Conservation (phyloP, 148 eudicot species). For the Arctostaphylos glauca region DNA sequence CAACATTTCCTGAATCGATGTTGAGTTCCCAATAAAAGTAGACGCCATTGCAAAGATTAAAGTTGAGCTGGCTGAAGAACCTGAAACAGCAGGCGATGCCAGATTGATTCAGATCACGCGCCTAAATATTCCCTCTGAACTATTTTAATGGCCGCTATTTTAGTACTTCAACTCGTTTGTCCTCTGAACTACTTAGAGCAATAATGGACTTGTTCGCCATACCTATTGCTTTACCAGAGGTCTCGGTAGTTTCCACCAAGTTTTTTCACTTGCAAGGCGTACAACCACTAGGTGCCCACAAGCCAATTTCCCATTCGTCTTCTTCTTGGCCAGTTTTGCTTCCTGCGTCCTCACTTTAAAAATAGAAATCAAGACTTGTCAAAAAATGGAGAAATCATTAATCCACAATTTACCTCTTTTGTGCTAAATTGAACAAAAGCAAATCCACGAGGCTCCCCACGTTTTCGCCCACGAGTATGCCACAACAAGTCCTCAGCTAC, state of each 20-base stretch:
- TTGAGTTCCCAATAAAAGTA: no score
- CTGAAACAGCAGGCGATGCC: no score
- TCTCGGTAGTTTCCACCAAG: constrained; percentile 33
- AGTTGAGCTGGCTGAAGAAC: no score
- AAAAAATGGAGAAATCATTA: neutral
- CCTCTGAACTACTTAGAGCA: no score
- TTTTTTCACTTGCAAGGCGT: constrained; percentile 73
- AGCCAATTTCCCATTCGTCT: constrained; percentile 78
- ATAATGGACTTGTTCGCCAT: no score
- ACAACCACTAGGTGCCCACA: constrained; percentile 84
- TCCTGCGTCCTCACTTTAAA: constrained; percentile 94
- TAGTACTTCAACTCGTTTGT: no score
- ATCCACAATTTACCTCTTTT: constrained; percentile 49
- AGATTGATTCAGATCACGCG: no score
- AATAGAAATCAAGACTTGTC: constrained; percentile 31
- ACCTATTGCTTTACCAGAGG: no score
- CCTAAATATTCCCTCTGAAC: no score
- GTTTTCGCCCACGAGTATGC: constrained; percentile 86
- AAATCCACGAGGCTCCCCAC: constrained; percentile 94
- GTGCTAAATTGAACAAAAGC: constrained; percentile 79
- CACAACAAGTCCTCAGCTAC: constrained; percentile 76
- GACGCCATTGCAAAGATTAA: no score
- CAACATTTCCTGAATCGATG: no score
- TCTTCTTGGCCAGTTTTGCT: constrained; percentile 81
- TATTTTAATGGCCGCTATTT: no score